These are phyloP conservation scores for Pontederia paniculata DNA, from an alignment of 176 grass and related monocot species.

Conservation along the genomic window DNA sequence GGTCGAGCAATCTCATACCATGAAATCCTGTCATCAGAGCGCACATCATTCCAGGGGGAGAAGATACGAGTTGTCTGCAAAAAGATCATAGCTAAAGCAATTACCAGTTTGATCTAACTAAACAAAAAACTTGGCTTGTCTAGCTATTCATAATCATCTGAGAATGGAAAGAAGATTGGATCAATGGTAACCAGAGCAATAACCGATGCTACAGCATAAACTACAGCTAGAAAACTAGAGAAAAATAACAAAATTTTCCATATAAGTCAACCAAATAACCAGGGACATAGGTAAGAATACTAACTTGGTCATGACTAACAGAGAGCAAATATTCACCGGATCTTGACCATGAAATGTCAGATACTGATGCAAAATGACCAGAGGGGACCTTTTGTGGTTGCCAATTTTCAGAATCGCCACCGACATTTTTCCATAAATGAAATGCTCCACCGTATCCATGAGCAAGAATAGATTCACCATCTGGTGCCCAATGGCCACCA, in stretches of 20 bases:
- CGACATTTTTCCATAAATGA: conserved; percentile 88
- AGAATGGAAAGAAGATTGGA: no score
- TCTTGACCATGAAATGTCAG: conserved; percentile 70
- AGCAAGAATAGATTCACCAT: conserved; percentile 77
- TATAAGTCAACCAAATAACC: neutral
- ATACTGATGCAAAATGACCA: conserved; percentile 90
- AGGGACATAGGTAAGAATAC: conserved; percentile 15
- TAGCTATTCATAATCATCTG: no score
- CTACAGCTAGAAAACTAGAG: neutral
- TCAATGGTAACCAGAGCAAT: no score
- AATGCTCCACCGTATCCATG: conserved; percentile 92
- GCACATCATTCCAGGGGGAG: conserved; percentile 63
- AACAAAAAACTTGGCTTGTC: neutral
- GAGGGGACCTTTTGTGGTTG: conserved; percentile 65
- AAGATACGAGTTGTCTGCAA: conserved; percentile 78
- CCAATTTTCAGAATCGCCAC: conserved; percentile 77
- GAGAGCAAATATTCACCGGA: conserved; percentile 75
- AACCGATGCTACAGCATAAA: no score
- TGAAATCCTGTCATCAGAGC: conserved; percentile 25
- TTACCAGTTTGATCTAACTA: conserved; percentile 15
- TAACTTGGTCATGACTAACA: conserved; percentile 93
- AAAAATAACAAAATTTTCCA: neutral
- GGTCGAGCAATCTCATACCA: conserved; percentile 80
- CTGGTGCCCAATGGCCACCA: conserved; percentile 75
- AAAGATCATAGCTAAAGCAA: conserved; percentile 20